Evolutionary conservation across 192 early-diverging fungal species (phyloP).

Genomic region (Rhizophlyctis rosea): DNA sequence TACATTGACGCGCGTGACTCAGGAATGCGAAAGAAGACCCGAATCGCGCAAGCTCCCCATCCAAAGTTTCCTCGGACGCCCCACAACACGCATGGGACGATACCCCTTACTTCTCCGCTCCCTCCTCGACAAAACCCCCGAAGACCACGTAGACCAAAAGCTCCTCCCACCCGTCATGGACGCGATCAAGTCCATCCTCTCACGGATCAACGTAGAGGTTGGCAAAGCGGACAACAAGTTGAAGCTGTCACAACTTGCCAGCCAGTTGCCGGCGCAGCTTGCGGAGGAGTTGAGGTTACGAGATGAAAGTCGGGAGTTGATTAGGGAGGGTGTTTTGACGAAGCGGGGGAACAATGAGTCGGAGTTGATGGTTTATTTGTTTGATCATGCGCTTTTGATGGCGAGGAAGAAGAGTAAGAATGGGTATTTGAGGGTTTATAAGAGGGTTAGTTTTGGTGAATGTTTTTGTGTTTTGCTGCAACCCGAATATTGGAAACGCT

Average conservation of each 20-base stretch:
- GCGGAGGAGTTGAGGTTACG: constrained; percentile 69
- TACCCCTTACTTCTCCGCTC: constrained; percentile 81
- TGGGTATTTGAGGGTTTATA: constrained; percentile 52
- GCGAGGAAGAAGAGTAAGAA: constrained; percentile 39
- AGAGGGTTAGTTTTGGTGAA: constrained; percentile 33
- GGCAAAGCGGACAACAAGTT: constrained; percentile 87
- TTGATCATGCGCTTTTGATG: constrained; percentile 69
- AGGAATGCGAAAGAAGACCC: constrained; percentile 70
- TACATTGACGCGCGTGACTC: no score
- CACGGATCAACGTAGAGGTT: constrained; percentile 79
- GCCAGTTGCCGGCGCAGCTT: constrained; percentile 46
- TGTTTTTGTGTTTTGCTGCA: constrained; percentile 18
- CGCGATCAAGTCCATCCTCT: constrained; percentile 71
- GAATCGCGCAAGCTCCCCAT: constrained; percentile 79
- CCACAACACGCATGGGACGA: constrained; percentile 81
- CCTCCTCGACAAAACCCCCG: constrained; percentile 79
- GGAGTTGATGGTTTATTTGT: constrained; percentile 73
- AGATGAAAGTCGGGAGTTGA: constrained; percentile 64
- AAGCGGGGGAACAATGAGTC: constrained; percentile 61
- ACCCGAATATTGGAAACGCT: constrained; percentile 46
- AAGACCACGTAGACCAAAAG: constrained; percentile 72
- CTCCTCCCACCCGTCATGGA: constrained; percentile 69
- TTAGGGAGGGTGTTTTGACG: constrained; percentile 74
- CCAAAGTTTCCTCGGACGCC: constrained; percentile 83
- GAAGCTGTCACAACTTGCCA: constrained; percentile 71